Percentiles rank a stretch among this genome's conserved stretches.
Evolutionary conservation across 2,329 filamentous ascomycete species (phyloP).

Genomic region (Calonectria henricotiae): DNA sequence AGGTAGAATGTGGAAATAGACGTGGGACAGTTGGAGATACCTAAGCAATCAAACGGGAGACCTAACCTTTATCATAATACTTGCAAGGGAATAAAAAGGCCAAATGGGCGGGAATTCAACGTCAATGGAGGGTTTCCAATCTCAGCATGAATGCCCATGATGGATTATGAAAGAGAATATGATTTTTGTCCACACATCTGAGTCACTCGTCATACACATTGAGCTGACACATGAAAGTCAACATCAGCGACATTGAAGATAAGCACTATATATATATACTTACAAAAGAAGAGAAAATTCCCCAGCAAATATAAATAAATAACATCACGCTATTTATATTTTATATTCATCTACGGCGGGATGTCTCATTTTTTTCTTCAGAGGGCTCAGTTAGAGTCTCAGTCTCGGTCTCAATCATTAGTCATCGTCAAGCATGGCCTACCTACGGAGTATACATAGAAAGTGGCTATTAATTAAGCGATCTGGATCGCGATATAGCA

Average conservation of each 20-base stretch:
- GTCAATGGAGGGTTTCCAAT: neutral
- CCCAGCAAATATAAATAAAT: no score
- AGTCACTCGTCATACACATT: no score
- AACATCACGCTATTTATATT: no score
- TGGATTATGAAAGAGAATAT: no score
- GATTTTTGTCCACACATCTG: no score
- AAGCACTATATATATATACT: no score
- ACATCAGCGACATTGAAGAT: no score
- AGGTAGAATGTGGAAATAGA: conserved; percentile 17
- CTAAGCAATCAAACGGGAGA: neutral
- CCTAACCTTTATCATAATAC: neutral
- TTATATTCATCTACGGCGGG: no score
- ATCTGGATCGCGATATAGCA: conserved; percentile 41
- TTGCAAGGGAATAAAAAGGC: neutral
- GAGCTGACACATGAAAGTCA: no score
- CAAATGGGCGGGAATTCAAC: neutral
- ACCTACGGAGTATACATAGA: conserved; percentile 29
- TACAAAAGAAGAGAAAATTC: no score
- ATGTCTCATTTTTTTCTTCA: no score
- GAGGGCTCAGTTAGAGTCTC: no score
- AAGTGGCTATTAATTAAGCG: neutral
- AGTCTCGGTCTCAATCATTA: neutral
- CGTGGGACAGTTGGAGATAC: neutral
- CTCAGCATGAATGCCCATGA: neutral
- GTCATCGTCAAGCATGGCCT: neutral